Percentiles rank a stretch among this genome's conserved stretches.
phyloP scores from a whole-genome alignment of 2,329 filamentous ascomycete species.

The Fusarium beomiforme region DNA sequence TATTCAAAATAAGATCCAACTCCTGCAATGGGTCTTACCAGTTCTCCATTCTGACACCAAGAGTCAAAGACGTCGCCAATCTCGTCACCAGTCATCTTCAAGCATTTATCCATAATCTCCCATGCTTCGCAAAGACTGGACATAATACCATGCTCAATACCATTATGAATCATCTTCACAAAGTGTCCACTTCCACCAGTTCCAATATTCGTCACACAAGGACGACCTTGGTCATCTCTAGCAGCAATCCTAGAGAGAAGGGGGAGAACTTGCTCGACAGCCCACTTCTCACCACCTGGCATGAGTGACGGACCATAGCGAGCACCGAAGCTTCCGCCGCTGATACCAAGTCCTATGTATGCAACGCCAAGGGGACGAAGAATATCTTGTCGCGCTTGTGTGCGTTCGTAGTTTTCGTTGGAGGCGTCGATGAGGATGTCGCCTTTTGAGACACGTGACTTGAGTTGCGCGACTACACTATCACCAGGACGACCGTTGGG shows the following conservation, averaged over 20 bases:
- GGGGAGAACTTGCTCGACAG: slow-evolving; percentile 68
- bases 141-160: slow-evolving; percentile 79
- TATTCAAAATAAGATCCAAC: rapidly evolving
- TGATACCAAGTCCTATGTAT: slow-evolving; percentile 75
- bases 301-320: slow-evolving; percentile 74
- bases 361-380: slow-evolving; percentile 66
- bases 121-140: slow-evolving; percentile 71
- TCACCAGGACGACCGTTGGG: slow-evolving; percentile 27
- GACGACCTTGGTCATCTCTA: slow-evolving; percentile 64
- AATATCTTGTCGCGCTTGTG: slow-evolving; percentile 69
- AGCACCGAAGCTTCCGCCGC: slow-evolving; percentile 75
- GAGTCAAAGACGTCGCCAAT: slow-evolving; percentile 67
- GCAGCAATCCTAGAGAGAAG: slow-evolving; percentile 70
- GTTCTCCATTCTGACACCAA: slow-evolving; percentile 69
- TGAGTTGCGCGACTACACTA: slow-evolving; percentile 6
- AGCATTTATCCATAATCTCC: slow-evolving; percentile 67
- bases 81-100: slow-evolving; percentile 68
- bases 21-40: slow-evolving; percentile 43
- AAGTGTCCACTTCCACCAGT: slow-evolving; percentile 74
- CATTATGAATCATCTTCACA: slow-evolving; percentile 81
- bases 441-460: slow-evolving; percentile 61
- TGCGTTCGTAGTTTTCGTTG: slow-evolving; percentile 74
- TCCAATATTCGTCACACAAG: slow-evolving; percentile 70
- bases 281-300: slow-evolving; percentile 68
- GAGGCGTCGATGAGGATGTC: slow-evolving; percentile 76